Conservation (phyloP, 2,329 filamentous ascomycete genomes). For the Hypoxylon sp. region DNA sequence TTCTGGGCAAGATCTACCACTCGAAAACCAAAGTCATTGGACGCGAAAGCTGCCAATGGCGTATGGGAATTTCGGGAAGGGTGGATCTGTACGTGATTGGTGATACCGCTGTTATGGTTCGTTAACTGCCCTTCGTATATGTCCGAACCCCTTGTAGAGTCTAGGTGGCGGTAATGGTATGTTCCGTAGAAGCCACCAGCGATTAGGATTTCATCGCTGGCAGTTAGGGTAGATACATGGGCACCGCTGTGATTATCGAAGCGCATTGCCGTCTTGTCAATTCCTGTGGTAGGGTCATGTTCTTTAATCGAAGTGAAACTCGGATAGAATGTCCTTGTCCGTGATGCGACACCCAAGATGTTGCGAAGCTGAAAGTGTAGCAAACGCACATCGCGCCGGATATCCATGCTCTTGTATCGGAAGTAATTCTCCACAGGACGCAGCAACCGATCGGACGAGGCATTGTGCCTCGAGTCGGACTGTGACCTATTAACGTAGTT, state of each 20-base stretch:
- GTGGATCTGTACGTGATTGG: constrained; percentile 70
- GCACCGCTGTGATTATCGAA: constrained; percentile 52
- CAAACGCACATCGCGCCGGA: constrained; percentile 62
- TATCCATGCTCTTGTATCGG: constrained; percentile 65
- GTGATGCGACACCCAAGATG: constrained; percentile 64
- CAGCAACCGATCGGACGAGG: constrained; percentile 47
- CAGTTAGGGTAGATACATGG: constrained; percentile 61
- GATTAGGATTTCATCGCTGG: constrained; percentile 63
- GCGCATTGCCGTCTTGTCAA: constrained; percentile 55
- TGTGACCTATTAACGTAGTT: constrained; percentile 65
- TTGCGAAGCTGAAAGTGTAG: constrained; percentile 74
- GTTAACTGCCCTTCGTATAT: constrained; percentile 59
- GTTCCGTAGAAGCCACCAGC: constrained; percentile 67
- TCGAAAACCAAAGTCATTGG: constrained; percentile 68
- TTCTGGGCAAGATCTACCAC: constrained; percentile 67
- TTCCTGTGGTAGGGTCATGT: constrained; percentile 60
- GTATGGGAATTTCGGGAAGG: constrained; percentile 59
- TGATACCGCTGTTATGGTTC: constrained; percentile 62
- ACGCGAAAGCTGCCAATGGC: constrained; percentile 67
- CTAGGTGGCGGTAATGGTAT: constrained; percentile 59
- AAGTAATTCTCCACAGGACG: constrained; percentile 61
- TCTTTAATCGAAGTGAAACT: constrained; percentile 58
- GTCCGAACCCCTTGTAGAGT: constrained; percentile 49
- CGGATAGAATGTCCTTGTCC: constrained; percentile 66
- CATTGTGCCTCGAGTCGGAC: constrained; percentile 53